These are phyloP conservation scores for Liquidambar formosana DNA, from an alignment of 164 flowering plant species.

Conservation along the genomic window DNA sequence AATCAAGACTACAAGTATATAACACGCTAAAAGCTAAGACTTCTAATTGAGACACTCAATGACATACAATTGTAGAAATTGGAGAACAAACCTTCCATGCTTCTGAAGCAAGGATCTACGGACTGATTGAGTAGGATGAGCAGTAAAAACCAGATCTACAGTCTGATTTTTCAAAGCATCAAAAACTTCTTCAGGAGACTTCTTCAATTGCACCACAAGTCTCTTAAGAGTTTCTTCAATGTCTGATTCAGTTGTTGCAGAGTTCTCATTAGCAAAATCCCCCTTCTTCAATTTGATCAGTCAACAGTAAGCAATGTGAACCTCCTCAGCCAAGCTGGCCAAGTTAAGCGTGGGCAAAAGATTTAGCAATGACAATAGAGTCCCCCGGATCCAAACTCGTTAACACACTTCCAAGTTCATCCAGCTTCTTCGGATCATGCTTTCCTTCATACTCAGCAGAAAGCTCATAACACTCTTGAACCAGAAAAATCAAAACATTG, in stretches of 20 bases:
- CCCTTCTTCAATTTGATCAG: constrained; percentile 82
- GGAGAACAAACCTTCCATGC: constrained; percentile 78
- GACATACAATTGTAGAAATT: background rate
- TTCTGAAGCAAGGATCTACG: constrained; percentile 99
- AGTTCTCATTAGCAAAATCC: constrained; percentile 87
- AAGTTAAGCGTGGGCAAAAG: constrained; percentile 97
- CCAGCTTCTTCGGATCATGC: constrained; percentile 73
- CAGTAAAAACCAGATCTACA: constrained; percentile 94
- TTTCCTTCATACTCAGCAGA: constrained; percentile 97
- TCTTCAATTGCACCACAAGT: constrained; percentile 75
- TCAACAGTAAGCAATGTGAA: constrained; percentile 89
- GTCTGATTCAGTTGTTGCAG: constrained; percentile 97
- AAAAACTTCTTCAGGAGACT: constrained; percentile 93
- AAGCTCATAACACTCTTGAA: constrained; percentile 97
- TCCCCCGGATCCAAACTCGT: constrained; percentile 98
- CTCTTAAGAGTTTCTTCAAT: constrained; percentile 96
- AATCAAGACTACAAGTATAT: too few relatives aligned
- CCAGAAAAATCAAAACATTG: constrained; percentile 40
- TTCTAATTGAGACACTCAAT: background rate
- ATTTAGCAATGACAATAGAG: constrained; percentile 89
- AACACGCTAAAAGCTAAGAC: too few relatives aligned
- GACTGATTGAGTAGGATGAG: constrained; percentile 97
- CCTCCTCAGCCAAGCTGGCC: constrained; percentile 99
- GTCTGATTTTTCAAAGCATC: constrained; percentile 98
- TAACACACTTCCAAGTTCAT: constrained; percentile 84